Evolutionary conservation across 768 basidiomycete species (phyloP), one percentile per base, ranked within the genome.

Genomic region (Daedaleopsis sinensis): DNA sequence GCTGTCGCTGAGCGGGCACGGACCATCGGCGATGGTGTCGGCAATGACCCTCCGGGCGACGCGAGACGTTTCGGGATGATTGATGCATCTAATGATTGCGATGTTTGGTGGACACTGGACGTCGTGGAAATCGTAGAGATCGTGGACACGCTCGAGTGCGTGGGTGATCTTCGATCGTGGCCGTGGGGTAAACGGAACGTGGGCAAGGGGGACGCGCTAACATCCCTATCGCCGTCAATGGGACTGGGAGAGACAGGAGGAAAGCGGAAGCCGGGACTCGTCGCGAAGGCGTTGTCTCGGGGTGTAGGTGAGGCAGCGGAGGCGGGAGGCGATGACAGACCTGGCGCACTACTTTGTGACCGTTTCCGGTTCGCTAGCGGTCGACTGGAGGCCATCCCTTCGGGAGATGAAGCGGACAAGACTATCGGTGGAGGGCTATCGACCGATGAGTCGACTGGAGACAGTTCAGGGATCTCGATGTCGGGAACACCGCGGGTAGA

Each of bases 31-130:
- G 75, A 65, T 4, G 71, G 69, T 2, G 68, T 58, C 1, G 76
- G 75, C 3, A 74, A 64, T n/a, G 74, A 69, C 16, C 70, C 67
- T 1, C 61, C 73, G 15, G 77, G 71, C 13, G 73, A 65, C 1
- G 68, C 66, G 7, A 69, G 55, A 1, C 68, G 67, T 39, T 66
- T 62, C 52, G 61, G 70, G 56, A 62, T 62, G 19, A 59, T 70
- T 56, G 79, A 71, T 0, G 74, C 78, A 68, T 88, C 86, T 21
- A 87, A 71, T 0, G 86, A 88, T 65, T 78, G 79, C 15, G 85
- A 83, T 39, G 84, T 79, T 62, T 82, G 86, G 70, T 85, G 86
- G 56, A 65, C 73, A 19, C 76, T 72, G 6, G 76, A 75, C 1
- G 64, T 50, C 21, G 61, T 68, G 5, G 70, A 68, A 18, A 70